Base-by-base conservation (phyloP, 768 basidiomycete species). In the Phaeotremella fagi region DNA sequence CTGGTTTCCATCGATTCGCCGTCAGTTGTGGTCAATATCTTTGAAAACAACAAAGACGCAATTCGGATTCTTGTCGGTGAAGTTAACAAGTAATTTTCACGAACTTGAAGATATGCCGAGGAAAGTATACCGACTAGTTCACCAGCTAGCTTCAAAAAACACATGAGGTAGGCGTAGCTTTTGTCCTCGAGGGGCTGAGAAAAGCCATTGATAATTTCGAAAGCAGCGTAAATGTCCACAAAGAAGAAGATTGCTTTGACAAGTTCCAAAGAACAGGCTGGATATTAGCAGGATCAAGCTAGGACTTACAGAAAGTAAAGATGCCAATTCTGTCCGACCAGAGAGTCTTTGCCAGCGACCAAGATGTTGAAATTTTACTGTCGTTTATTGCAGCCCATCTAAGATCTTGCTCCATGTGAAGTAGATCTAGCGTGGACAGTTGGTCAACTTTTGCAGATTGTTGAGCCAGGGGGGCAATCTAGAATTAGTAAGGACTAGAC, bases 91-190 rank as follows among this genome's bases (percentile, higher is more conserved):
- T 66, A 65, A 22, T 66, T 68, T 28, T 71, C 69, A 43, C 61
- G 57, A 3, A 61, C 60, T 25, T 20, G 12, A 3, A 43, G 18
- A 28, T 60, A 59, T 6, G 59, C 46, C 24, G 16, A 52, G 22
- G 31, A 59, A 27, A 25, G 48, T 45, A 56, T 68, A 15, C 56
- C 47, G 4, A 58, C 47, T 37, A 62, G 66, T 5, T 68, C 68
- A 16, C 61, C 36, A 23, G 66, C 58, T 42, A 72, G 49, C 22
- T 55, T 60, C 45, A 60, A 60, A n/a, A n/a, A n/a, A 35, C 65
- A 70, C 61, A 72, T 66, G 18, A 72, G 55, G 45, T 66, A 58
- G 0, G 63, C 60, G 46, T 72, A 70, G 15, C 59, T 44, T 38
- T 61, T 65, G 33, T 66, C 64, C 1, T 48, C 59, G 20, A 26